phyloP scores from a whole-genome alignment of 2,329 filamentous ascomycete genomes.

The Monilinia fructigena region DNA sequence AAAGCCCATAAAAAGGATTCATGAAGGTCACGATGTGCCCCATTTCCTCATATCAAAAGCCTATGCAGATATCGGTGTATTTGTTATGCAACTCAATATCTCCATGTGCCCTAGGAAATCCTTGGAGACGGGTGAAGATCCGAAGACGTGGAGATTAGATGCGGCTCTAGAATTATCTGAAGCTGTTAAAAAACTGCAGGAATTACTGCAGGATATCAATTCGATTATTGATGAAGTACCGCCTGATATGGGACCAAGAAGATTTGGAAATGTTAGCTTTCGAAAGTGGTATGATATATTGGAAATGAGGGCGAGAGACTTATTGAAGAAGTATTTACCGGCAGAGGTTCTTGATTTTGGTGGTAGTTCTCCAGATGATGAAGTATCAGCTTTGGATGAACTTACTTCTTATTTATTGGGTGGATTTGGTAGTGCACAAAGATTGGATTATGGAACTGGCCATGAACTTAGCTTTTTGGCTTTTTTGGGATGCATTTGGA shows the following conservation, averaged over 20 bases:
- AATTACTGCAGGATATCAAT: slow-evolving; percentile 63
- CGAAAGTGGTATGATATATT: slow-evolving; percentile 76
- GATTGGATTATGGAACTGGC: slow-evolving; percentile 93
- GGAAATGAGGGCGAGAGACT: slow-evolving; percentile 54
- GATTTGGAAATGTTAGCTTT: slow-evolving; percentile 92
- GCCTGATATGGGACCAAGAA: slow-evolving; percentile 78
- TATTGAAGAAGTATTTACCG: slow-evolving; percentile 60
- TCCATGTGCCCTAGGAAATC: slow-evolving; percentile 72
- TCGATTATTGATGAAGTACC: slow-evolving; percentile 73
- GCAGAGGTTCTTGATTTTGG: slow-evolving; percentile 42
- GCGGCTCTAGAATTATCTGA: slow-evolving; percentile 44
- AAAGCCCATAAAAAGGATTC: slow-evolving; percentile 74
- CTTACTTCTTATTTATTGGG: slow-evolving; percentile 78
- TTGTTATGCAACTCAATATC: slow-evolving; percentile 86
- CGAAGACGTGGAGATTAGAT: slow-evolving; percentile 53
- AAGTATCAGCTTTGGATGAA: slow-evolving; percentile 60
- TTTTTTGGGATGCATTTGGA: slow-evolving; percentile 88
- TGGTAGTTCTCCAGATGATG: slow-evolving; percentile 25
- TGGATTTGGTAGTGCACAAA: slow-evolving; percentile 81
- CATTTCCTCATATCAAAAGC: slow-evolving; percentile 78
- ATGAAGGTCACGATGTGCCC: slow-evolving; percentile 78
- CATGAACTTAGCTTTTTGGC: slow-evolving; percentile 95
- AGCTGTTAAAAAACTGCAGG: slow-evolving; percentile 61
- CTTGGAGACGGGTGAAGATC: slow-evolving; percentile 41
- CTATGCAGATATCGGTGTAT: slow-evolving; percentile 83